Evolutionary conservation across 2,329 filamentous ascomycete species (phyloP).

Genomic region (Aspergillus intermedius): DNA sequence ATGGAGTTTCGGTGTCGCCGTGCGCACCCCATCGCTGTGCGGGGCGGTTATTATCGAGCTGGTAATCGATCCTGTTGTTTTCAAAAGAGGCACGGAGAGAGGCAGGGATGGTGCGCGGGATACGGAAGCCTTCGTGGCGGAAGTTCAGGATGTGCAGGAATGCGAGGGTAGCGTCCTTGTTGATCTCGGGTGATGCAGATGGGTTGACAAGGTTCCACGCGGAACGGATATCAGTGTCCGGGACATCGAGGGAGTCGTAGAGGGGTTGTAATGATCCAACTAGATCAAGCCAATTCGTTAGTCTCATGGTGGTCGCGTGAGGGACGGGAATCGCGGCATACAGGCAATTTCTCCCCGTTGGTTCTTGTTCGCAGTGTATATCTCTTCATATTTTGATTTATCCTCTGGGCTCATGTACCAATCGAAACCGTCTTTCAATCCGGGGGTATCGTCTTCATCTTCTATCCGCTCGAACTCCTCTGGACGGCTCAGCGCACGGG

Average conservation of each 20-base stretch:
- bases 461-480: constrained; percentile 79
- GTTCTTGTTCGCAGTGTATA: constrained; percentile 88
- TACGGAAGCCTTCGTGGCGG: constrained; percentile 88
- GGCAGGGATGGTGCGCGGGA: constrained; percentile 83
- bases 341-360: constrained; percentile 76
- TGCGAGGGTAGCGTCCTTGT: constrained; percentile 88
- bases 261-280: constrained; percentile 74
- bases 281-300: constrained; percentile 25
- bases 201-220: constrained; percentile 98
- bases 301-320: neutral
- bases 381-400: constrained; percentile 92
- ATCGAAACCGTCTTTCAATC: constrained; percentile 93
- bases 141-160: constrained; percentile 97
- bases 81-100: constrained; percentile 90
- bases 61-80: constrained; percentile 93
- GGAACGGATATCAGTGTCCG: constrained; percentile 73
- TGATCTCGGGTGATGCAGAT: constrained; percentile 71
- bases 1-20: constrained; percentile 71
- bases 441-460: constrained; percentile 68
- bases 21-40: constrained; percentile 72
- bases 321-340: constrained; percentile 37
- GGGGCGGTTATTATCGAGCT: constrained; percentile 68
- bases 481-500: constrained; percentile 68
- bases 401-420: constrained; percentile 97
- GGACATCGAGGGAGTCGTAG: constrained; percentile 64